Conservation (phyloP, 805 yeast species). For the Barnettozyma sucrosica region DNA sequence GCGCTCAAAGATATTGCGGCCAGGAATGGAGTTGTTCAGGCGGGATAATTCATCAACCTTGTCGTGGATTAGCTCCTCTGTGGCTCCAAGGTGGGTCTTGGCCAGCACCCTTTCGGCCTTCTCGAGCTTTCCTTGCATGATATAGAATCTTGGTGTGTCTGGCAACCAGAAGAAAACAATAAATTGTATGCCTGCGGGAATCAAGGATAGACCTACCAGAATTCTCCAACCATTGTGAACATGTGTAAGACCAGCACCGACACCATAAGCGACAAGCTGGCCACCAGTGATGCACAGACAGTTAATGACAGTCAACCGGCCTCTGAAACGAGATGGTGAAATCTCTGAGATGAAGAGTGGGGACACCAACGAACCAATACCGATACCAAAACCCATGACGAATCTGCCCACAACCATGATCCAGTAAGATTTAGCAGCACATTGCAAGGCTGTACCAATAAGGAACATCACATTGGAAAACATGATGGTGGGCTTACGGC, state of each 20-base stretch:
- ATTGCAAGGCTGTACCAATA: constrained; percentile 79
- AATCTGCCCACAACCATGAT: constrained; percentile 89
- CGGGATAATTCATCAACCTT: constrained; percentile 62
- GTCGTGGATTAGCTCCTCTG: constrained; percentile 56
- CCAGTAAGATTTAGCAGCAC: constrained; percentile 78
- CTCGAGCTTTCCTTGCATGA: constrained; percentile 60
- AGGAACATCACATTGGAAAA: constrained; percentile 78
- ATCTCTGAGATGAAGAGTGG: constrained; percentile 89
- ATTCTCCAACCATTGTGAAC: constrained; percentile 89
- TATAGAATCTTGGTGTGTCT: constrained; percentile 89
- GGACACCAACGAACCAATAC: constrained; percentile 89
- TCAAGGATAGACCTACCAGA: constrained; percentile 81
- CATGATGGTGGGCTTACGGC: constrained; percentile 80
- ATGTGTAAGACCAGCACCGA: constrained; percentile 78
- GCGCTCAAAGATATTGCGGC: constrained; percentile 41
- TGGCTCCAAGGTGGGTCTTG: constrained; percentile 56
- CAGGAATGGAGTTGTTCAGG: constrained; percentile 41
- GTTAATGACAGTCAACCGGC: constrained; percentile 83
- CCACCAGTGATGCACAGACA: constrained; percentile 92
- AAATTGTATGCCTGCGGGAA: constrained; percentile 80
- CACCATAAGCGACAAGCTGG: constrained; percentile 88
- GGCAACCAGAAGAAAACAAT: constrained; percentile 79
- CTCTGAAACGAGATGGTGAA: constrained; percentile 89
- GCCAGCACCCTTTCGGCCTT: constrained; percentile 62
- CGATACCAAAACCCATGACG: constrained; percentile 94